Percentiles rank a stretch among this genome's conserved stretches.
Evolutionary conservation across 208 protist species (phyloP).

Genomic region (Leishmania mexicana): DNA sequence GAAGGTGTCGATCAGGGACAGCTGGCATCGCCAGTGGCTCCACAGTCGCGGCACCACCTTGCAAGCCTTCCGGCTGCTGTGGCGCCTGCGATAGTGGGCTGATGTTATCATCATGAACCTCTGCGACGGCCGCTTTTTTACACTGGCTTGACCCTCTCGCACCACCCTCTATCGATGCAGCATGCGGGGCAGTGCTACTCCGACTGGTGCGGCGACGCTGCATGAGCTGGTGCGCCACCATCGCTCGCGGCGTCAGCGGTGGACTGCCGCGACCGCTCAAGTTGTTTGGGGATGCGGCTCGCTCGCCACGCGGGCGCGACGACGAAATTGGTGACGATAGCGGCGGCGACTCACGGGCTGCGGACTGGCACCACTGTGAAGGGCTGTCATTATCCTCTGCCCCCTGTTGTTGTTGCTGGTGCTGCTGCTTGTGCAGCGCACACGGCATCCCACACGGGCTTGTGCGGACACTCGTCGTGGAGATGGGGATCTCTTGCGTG

Average conservation of each 20-base stretch:
- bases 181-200: conserved; percentile 34
- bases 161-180: conserved; percentile 15
- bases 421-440: background rate
- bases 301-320: conserved; percentile 10
- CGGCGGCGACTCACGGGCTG: background rate
- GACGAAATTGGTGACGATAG: background rate
- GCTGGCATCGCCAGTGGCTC: background rate
- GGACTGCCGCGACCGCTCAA: conserved; percentile 21
- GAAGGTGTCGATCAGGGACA: background rate
- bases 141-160: background rate
- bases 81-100: background rate
- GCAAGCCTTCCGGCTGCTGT: background rate
- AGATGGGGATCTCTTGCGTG: conserved; percentile 9
- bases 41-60: background rate
- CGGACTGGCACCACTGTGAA: background rate
- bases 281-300: conserved; percentile 15
- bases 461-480: background rate
- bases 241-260: conserved; percentile 30
- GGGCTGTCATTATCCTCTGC: background rate
- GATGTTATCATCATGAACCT: background rate
- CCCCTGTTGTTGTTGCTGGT: background rate
- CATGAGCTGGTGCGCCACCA: conserved; percentile 38
- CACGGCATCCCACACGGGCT: background rate
- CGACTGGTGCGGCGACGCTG: conserved; percentile 29
- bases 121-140: too few relatives aligned